Evolutionary conservation across 345 rosid species (phyloP).

Genomic region (Acer negundo): DNA sequence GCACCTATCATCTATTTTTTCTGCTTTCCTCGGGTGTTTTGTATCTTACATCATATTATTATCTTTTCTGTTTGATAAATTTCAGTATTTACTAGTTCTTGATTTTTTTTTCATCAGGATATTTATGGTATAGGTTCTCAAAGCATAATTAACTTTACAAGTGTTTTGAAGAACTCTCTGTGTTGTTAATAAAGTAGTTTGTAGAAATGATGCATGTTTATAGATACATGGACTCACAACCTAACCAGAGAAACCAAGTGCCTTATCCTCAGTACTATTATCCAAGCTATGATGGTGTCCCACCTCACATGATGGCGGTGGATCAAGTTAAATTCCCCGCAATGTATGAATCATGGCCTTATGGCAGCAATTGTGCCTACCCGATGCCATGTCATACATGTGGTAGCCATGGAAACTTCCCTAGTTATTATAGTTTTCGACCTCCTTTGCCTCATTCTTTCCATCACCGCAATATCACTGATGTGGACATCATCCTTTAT

Average conservation of each 20-base stretch:
- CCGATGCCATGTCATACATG: constrained; percentile 37
- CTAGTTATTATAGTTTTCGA: constrained; percentile 28
- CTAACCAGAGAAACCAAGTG: constrained; percentile 34
- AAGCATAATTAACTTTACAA: background rate
- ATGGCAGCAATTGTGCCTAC: constrained; percentile 25
- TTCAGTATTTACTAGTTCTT: background rate
- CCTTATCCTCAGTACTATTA: constrained; percentile 16
- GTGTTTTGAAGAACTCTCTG: constrained; percentile 3
- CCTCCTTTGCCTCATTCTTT: constrained; percentile 34
- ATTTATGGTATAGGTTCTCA: background rate
- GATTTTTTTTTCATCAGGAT: background rate
- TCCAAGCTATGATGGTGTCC: constrained; percentile 36
- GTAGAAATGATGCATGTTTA: constrained; percentile 50
- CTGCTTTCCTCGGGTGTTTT: background rate
- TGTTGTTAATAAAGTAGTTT: no score
- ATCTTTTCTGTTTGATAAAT: background rate
- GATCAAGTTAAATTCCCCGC: constrained; percentile 27
- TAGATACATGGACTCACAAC: constrained; percentile 35
- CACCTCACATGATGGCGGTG: constrained; percentile 27
- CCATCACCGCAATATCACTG: constrained; percentile 29
- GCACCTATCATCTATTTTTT: background rate
- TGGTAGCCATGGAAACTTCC: constrained; percentile 36
- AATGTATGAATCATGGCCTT: constrained; percentile 38
- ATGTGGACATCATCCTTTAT: constrained; percentile 34
- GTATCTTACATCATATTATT: background rate